A percentile compares a stretch with the other conserved stretches of the same genome.
phyloP scores from a whole-genome alignment of 805 yeast genomes.

The Metschnikowia noctiluminum region DNA sequence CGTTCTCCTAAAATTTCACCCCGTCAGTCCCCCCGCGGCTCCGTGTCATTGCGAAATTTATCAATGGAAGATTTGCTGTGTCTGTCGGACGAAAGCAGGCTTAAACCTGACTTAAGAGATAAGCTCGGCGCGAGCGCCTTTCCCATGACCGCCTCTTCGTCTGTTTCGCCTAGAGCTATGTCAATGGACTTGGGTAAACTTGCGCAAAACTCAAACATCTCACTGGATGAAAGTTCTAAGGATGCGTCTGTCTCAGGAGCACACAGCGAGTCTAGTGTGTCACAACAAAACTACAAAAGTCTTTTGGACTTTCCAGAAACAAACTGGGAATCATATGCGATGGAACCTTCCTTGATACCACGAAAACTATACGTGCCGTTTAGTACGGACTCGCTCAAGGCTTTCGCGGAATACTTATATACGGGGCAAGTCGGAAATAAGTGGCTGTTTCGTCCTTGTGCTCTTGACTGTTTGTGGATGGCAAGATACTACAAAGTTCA shows the following conservation, averaged over 20 bases:
- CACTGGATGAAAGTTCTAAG: not conserved
- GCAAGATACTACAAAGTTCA: slow-evolving; percentile 70
- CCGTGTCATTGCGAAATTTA: slow-evolving; percentile 27
- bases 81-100: not conserved
- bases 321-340: slow-evolving; percentile 28
- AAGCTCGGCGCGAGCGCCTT: not conserved
- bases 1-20: slow-evolving; percentile 39
- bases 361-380: slow-evolving; percentile 69
- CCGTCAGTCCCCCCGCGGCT: slow-evolving; percentile 47
- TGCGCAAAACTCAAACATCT: not conserved
- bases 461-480: slow-evolving; percentile 58
- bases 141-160: not conserved
- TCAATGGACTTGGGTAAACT: not conserved
- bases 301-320: slow-evolving; percentile 33
- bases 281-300: not conserved
- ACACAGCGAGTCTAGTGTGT: not conserved
- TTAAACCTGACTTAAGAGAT: not conserved
- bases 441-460: slow-evolving; percentile 69
- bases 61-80: slow-evolving; percentile 1
- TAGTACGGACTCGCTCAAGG: slow-evolving; percentile 55
- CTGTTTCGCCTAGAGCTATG: slow-evolving; percentile 3
- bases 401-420: slow-evolving; percentile 68
- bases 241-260: not conserved
- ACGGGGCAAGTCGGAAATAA: slow-evolving; percentile 78
- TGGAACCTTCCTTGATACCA: slow-evolving; percentile 66